Base-by-base conservation (phyloP, 306 rosid species). In the Begonia fuchsioides region DNA sequence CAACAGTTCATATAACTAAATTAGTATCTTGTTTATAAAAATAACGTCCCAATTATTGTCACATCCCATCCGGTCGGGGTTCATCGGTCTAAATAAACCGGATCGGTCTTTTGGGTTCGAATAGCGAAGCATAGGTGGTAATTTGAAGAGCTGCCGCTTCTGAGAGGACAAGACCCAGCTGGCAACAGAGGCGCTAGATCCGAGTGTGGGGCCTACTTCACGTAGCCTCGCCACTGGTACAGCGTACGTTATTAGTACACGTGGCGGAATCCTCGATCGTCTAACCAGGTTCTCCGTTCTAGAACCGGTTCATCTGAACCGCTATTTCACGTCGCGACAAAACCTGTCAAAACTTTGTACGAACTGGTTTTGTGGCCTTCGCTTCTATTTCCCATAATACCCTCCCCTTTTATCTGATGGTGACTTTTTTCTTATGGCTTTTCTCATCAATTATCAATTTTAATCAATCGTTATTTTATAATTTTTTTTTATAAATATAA, bases 141-240 rank as follows among this genome's bases (percentile, higher is more conserved):
- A 41, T 41, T 41, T 41, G 0, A 7, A 1, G 45, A 41, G 45
- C 45, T 41, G 45, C 14, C 45, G 45, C 45, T 41, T 41, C 12
- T 8, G 14, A 41, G 45, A 41, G 45, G 14, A 41, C 45, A 41
- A 41, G 45, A n/a, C 45, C 45, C 45, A 41, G 45, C 45, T 41
- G 45, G 45, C 45, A 41, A 41, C n/a, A 41, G 45, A 41, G n/a
- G 45, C 45, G 45, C 45, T 41, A 41, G 45, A 41, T 41, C 45
- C 45, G 14, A 10, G 45, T 41, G 45, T 41, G 45, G 45, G 45
- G 14, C 45, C 45, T 1, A 41, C 45, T 41, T 41, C 45, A 41
- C 45, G 45, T 41, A 10, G 45, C 12, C n/a, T n/a, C 7, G 45
- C 45, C 45, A 41, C 1, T n/a, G 10, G 45, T 1, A n/a, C 6